Percentiles rank a stretch among this genome's conserved stretches.
Evolutionary conservation across 2,329 filamentous ascomycete genomes (phyloP).

Genomic region (Escovopsis sp.): DNA sequence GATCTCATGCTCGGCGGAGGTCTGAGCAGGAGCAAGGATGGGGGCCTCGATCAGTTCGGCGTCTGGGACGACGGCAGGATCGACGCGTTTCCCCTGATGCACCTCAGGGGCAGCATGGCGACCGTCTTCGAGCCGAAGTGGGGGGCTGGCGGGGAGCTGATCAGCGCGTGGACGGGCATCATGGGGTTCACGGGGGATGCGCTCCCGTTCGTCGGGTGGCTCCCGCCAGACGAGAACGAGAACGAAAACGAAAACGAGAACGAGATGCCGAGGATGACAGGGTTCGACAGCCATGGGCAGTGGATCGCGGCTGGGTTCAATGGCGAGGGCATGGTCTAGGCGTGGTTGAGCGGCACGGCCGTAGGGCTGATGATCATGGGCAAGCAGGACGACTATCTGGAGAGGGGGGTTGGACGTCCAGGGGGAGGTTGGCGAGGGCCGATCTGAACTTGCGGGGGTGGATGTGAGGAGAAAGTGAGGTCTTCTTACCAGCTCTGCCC

Average conservation of each 20-base stretch:
- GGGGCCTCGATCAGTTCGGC: conserved; percentile 32
- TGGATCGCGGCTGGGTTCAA: conserved; percentile 38
- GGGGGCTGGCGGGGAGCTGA: conserved; percentile 18
- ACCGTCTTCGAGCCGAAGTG: conserved; percentile 25
- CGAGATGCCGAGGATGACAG: background rate
- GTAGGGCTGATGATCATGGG: conserved; percentile 31
- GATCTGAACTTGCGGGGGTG: conserved; percentile 15
- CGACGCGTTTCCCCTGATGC: conserved; percentile 24
- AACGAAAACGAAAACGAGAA: background rate
- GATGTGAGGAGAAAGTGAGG: background rate
- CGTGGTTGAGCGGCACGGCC: conserved; percentile 35
- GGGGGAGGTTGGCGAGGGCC: conserved; percentile 22
- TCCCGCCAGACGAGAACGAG: conserved; percentile 15
- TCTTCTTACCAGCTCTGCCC: too few relatives aligned
- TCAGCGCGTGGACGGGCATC: conserved; percentile 34
- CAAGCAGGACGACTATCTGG: conserved; percentile 17
- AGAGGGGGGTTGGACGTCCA: conserved; percentile 19
- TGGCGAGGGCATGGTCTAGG: conserved; percentile 39
- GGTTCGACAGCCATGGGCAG: conserved; percentile 19
- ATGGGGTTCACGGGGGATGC: conserved; percentile 32
- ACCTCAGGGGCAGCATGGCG: conserved; percentile 27
- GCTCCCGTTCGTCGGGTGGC: conserved; percentile 35
- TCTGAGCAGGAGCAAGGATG: conserved; percentile 24
- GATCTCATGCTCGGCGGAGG: conserved; percentile 43
- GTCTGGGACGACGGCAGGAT: conserved; percentile 29